Conservation (phyloP, 495 filamentous ascomycete species). For the Parathielavia appendiculata region DNA sequence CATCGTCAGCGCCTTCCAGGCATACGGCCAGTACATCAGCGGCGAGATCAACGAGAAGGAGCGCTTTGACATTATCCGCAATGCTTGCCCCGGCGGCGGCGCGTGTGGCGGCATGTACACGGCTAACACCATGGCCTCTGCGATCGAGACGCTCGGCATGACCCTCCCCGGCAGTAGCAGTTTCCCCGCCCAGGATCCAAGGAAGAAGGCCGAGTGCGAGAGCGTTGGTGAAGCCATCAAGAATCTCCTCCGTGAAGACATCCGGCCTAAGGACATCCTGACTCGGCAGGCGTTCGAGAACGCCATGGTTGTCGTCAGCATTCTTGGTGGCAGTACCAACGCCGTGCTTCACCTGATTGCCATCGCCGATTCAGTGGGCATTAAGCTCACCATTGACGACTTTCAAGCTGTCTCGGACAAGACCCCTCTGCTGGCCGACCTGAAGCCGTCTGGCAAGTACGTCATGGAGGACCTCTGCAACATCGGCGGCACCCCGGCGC, state of each 20-base stretch:
- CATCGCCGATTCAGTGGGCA: slow-evolving; percentile 88
- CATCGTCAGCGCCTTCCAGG: slow-evolving; percentile 95
- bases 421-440: slow-evolving; percentile 87
- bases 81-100: slow-evolving; percentile 89
- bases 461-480: slow-evolving; percentile 88
- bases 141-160: slow-evolving; percentile 97
- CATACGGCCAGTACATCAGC: slow-evolving; percentile 90
- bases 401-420: slow-evolving; percentile 93
- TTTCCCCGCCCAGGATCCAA: slow-evolving; percentile 80
- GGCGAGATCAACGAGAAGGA: slow-evolving; percentile 88
- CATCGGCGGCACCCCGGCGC: slow-evolving; percentile 85
- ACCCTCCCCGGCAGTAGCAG: slow-evolving; percentile 89
- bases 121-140: slow-evolving; percentile 96
- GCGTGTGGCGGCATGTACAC: slow-evolving; percentile 99
- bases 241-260: slow-evolving; percentile 79
- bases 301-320: slow-evolving; percentile 92
- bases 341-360: slow-evolving; percentile 95
- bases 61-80: slow-evolving; percentile 88
- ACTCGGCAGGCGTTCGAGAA: slow-evolving; percentile 92
- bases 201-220: slow-evolving; percentile 81
- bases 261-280: slow-evolving; percentile 82
- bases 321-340: slow-evolving; percentile 94
- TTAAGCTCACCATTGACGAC: slow-evolving; percentile 93
- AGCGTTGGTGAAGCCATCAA: slow-evolving; percentile 81
- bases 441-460: slow-evolving; percentile 96